Percentiles rank a stretch among this genome's conserved stretches.
Conservation (phyloP, 2,329 filamentous ascomycete species). For the Neonectria coccinea region DNA sequence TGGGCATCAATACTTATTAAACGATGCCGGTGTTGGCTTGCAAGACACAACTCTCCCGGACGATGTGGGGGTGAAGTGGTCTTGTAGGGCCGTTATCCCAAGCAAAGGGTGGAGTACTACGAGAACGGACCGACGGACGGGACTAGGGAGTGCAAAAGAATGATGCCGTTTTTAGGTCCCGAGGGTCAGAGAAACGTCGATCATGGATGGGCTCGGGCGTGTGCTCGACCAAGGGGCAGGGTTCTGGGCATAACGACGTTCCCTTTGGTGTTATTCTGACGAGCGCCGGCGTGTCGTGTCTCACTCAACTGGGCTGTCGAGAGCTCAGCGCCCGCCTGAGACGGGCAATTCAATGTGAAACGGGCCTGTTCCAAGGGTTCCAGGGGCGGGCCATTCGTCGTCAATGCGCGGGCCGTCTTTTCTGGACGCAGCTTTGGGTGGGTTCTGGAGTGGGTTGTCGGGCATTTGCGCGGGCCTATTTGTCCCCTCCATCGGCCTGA, state of each 20-base stretch:
- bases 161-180: slow-evolving; percentile 39
- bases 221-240: slow-evolving; percentile 5
- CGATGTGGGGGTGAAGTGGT: slow-evolving; percentile 42
- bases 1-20: slow-evolving; percentile 44
- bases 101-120: slow-evolving; percentile 20
- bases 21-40: slow-evolving; percentile 33
- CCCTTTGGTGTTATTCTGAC: slow-evolving; percentile 16
- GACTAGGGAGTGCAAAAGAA: slow-evolving; percentile 12
- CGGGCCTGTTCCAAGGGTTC: slow-evolving; percentile 35
- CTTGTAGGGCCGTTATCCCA: slow-evolving; percentile 41
- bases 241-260: slow-evolving; percentile 29
- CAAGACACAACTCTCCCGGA: slow-evolving; percentile 38
- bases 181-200: slow-evolving; percentile 33
- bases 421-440: background rate
- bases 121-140: slow-evolving; percentile 9
- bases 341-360: slow-evolving; percentile 43
- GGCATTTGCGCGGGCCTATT: slow-evolving; percentile 26
- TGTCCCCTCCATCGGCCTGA: background rate
- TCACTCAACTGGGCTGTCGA: slow-evolving; percentile 29
- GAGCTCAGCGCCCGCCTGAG: slow-evolving; percentile 36
- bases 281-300: slow-evolving; percentile 38
- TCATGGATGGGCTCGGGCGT: slow-evolving; percentile 17
- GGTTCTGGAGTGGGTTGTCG: slow-evolving; percentile 17
- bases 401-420: slow-evolving; percentile 35
- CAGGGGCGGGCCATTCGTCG: slow-evolving; percentile 15